These are phyloP conservation scores for Trichothecium roseum DNA, from an alignment of 2,329 filamentous ascomycete genomes.

Conservation along the genomic window DNA sequence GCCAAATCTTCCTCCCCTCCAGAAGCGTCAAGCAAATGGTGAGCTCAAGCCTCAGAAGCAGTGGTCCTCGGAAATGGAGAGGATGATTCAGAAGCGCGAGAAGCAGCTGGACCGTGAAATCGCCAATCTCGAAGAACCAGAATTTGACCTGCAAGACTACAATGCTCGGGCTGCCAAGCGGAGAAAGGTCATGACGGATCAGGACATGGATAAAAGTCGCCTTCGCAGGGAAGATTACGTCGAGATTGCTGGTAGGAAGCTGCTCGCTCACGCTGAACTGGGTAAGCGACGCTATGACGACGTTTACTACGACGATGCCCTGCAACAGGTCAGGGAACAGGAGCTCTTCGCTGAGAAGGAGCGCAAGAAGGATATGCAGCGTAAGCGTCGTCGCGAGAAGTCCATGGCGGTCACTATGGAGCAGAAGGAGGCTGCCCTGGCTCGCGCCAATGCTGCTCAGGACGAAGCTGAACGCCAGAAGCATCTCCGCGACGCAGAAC, in stretches of 20 bases:
- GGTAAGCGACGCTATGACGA: slow-evolving; percentile 70
- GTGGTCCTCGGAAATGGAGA: slow-evolving; percentile 42
- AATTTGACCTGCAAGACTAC: slow-evolving; percentile 35
- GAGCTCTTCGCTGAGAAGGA: slow-evolving; percentile 94
- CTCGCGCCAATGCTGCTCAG: slow-evolving; percentile 65
- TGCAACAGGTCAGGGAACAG: slow-evolving; percentile 78
- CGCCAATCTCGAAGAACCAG: slow-evolving; percentile 29
- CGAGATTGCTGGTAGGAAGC: slow-evolving; percentile 46
- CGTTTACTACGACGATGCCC: slow-evolving; percentile 67
- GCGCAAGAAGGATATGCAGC: slow-evolving; percentile 99
- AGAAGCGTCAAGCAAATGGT: slow-evolving; percentile 50
- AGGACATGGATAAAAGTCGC: slow-evolving; percentile 56
- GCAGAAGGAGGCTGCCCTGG: slow-evolving; percentile 73
- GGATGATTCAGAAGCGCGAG: slow-evolving; percentile 26
- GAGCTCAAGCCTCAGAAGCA: slow-evolving; percentile 51
- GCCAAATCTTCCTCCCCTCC: slow-evolving; percentile 35
- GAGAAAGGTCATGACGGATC: slow-evolving; percentile 50
- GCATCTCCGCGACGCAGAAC: slow-evolving; percentile 75
- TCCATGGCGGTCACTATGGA: slow-evolving; percentile 90
- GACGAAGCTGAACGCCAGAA: slow-evolving; percentile 76
- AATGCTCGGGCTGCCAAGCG: slow-evolving; percentile 56
- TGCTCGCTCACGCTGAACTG: slow-evolving; percentile 57
- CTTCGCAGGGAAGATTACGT: slow-evolving; percentile 50
- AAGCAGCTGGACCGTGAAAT: slow-evolving; percentile 36
- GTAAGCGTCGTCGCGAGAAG: slow-evolving; percentile 90